Evolutionary conservation across 176 grass and related monocot species (phyloP).

Genomic region (Juncus inflexus): DNA sequence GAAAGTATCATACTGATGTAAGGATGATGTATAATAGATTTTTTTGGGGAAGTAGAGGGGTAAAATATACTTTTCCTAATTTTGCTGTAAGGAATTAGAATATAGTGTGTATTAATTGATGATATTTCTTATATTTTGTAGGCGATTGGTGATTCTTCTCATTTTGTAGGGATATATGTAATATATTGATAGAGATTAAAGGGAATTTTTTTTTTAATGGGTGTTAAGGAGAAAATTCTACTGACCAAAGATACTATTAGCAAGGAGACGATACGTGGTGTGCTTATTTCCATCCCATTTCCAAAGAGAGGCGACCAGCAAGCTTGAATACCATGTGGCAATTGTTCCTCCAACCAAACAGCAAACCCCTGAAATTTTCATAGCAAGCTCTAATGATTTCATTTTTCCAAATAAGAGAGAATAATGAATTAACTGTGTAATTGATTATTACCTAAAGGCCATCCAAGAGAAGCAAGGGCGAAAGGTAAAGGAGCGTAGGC

Average conservation of each 20-base stretch:
- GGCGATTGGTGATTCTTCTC: too few species aligned
- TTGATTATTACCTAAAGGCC: constrained; percentile 47
- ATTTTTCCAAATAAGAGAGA: neutral
- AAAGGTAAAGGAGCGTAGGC: constrained; percentile 73
- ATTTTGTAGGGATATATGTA: too few species aligned
- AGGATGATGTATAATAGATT: too few species aligned
- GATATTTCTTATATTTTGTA: too few species aligned
- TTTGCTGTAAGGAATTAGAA: too few species aligned
- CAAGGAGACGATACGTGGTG: constrained; percentile 52
- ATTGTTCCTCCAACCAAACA: constrained; percentile 65
- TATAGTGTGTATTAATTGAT: too few species aligned
- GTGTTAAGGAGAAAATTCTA: neutral
- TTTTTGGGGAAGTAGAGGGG: too few species aligned
- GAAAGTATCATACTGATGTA: too few species aligned
- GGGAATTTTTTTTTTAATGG: too few species aligned
- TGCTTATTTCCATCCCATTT: constrained; percentile 77
- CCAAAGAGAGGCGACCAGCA: constrained; percentile 61
- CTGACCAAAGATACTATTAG: constrained; percentile 65
- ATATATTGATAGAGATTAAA: too few species aligned
- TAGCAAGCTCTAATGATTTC: neutral
- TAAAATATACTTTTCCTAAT: too few species aligned
- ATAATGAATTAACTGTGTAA: too few species aligned
- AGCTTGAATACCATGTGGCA: constrained; percentile 65
- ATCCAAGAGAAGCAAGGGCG: constrained; percentile 70
- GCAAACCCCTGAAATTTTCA: constrained; percentile 36